phyloP scores from a whole-genome alignment of 1,284 basidiomycete genomes.

The Meira nashicola region DNA sequence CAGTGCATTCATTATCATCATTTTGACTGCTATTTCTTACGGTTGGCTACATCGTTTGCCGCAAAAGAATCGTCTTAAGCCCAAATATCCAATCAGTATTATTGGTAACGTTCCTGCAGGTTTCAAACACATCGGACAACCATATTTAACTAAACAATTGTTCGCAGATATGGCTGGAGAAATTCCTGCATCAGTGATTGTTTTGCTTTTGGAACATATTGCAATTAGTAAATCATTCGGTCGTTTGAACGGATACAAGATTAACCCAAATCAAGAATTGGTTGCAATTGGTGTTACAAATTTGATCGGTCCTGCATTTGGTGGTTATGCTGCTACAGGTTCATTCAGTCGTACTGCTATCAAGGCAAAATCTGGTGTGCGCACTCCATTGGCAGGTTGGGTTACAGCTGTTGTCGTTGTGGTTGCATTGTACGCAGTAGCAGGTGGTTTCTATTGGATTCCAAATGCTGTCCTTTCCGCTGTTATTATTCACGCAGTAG shows the following conservation, averaged over 20 bases:
- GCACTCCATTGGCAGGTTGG: conserved; percentile 86
- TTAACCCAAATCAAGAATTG: conserved; percentile 93
- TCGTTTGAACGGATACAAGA: conserved; percentile 91
- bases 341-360: conserved; percentile 96
- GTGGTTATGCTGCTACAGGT: conserved; percentile 92
- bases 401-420: conserved; percentile 82
- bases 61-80: not conserved
- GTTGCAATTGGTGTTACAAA: conserved; percentile 97
- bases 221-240: conserved; percentile 90
- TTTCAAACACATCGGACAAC: conserved; percentile 65
- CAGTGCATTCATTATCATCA: conserved; percentile 50
- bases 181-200: conserved; percentile 87
- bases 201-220: conserved; percentile 92
- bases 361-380: conserved; percentile 91
- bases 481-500: conserved; percentile 85
- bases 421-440: conserved; percentile 84
- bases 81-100: conserved; percentile 70
- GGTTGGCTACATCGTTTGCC: conserved; percentile 43
- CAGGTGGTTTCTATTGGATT: conserved; percentile 54
- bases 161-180: conserved; percentile 69
- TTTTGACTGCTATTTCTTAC: conserved; percentile 59
- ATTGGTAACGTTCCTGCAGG: conserved; percentile 64
- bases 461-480: conserved; percentile 69
- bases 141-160: conserved; percentile 64
- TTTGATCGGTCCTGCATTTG: conserved; percentile 61